These are phyloP conservation scores for Caloboletus firmus DNA, from an alignment of 1,284 basidiomycete genomes.

Conservation along the genomic window DNA sequence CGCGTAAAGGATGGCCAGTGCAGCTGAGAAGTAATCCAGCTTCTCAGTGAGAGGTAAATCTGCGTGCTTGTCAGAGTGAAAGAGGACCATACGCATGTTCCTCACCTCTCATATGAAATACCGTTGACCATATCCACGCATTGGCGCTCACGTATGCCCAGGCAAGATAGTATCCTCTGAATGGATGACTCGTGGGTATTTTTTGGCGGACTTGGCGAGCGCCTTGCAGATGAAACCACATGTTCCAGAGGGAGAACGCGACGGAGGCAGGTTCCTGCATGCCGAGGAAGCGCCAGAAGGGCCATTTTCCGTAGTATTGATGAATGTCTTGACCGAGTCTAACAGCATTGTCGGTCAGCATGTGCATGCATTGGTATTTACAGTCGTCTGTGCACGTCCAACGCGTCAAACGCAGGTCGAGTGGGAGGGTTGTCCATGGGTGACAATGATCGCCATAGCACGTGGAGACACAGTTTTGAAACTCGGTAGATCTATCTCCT, in stretches of 20 bases:
- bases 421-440: slow-evolving; percentile 38
- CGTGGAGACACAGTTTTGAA: slow-evolving; percentile 51
- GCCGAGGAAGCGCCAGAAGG: slow-evolving; percentile 82
- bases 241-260: slow-evolving; percentile 83
- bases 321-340: slow-evolving; percentile 46
- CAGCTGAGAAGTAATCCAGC: slow-evolving; percentile 95
- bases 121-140: slow-evolving; percentile 89
- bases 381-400: slow-evolving; percentile 89
- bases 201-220: slow-evolving; percentile 48
- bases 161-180: slow-evolving; percentile 67
- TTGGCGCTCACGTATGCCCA: slow-evolving; percentile 81
- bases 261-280: slow-evolving; percentile 96
- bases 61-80: slow-evolving; percentile 34
- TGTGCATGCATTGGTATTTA: slow-evolving; percentile 87
- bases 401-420: slow-evolving; percentile 54
- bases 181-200: slow-evolving; percentile 60
- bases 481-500: slow-evolving; percentile 59
- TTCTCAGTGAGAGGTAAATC: slow-evolving; percentile 87
- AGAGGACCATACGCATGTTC: slow-evolving; percentile 1
- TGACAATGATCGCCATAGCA: slow-evolving; percentile 40
- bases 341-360: slow-evolving; percentile 68
- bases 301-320: slow-evolving; percentile 98
- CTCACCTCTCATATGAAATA: slow-evolving; percentile 91
- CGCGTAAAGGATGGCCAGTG: slow-evolving; percentile 74
- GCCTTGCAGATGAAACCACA: slow-evolving; percentile 70